Evolutionary conservation across 1,139 yeast species (phyloP), one percentile per base, ranked within the genome.

Genomic region (Pichia sp.): DNA sequence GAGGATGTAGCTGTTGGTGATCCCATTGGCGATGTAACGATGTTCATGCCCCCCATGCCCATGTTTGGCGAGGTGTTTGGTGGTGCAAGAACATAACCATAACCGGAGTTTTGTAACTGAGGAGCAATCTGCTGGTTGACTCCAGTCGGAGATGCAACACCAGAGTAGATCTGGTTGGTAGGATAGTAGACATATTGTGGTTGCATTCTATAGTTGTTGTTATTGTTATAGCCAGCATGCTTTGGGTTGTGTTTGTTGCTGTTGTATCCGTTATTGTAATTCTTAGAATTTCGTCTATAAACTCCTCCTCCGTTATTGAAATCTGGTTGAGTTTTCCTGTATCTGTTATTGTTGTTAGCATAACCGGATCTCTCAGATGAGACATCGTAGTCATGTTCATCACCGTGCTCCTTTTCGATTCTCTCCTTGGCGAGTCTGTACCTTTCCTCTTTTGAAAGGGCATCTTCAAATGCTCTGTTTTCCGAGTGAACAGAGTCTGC

Each of bases 381-480:
- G 5, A 15, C 10, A 4, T 34, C 42, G 3, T 42, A 38, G 3
- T 36, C 44, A 5, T 38, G 40, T 3, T 39, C 42, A 11, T 45
- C 55, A 11, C 41, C 55, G 9, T 49, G 46, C 20, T 57, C 60
- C 30, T 51, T 48, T 32, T 56, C 55, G 14, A 57, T 40, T 31
- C 55, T 36, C 37, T 58, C 54, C 31, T 56, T 58, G 3, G 43
- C 54, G n/a, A 43, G 44, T 21, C 45, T 42, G 46, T 56, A 57
- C 22, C 46, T 41, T 38, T 53, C 55, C 40, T 56, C 59, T 33
- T 56, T 54, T 3, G 52, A 41, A 7, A 37, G 14, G 11, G 19
- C 14, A 14, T 15, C 19, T 32, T 32, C 34, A 2, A 19, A 32
- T 3, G 34, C n/a, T n/a, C n/a, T n/a, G n/a, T n/a, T n/a, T n/a